Evolutionary conservation across 2,329 filamentous ascomycete species (phyloP).

Genomic region (Eutypella sp.): DNA sequence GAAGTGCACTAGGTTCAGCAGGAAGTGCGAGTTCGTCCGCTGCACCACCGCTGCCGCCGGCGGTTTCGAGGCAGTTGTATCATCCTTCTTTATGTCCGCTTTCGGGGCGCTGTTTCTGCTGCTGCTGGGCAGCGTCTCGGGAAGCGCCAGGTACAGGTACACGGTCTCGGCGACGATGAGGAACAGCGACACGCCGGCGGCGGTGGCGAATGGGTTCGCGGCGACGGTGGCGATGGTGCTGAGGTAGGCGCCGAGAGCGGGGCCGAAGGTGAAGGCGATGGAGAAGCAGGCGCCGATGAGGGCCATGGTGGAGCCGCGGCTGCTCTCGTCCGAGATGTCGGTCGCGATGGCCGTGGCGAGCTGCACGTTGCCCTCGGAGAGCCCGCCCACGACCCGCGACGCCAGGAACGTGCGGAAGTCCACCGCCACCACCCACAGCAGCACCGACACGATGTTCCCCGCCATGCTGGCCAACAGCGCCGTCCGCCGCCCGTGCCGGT

Average conservation of each 20-base stretch:
- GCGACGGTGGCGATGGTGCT: conserved; percentile 72
- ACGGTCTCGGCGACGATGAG: conserved; percentile 82
- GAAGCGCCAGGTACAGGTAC: conserved; percentile 79
- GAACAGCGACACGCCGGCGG: conserved; percentile 79
- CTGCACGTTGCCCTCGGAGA: conserved; percentile 97
- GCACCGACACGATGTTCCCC: conserved; percentile 88
- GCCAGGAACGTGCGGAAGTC: conserved; percentile 95
- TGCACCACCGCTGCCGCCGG: conserved; percentile 25
- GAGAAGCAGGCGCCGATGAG: conserved; percentile 95
- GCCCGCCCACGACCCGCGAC: conserved; percentile 84
- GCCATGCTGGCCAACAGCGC: conserved; percentile 88
- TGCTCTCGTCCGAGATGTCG: conserved; percentile 83
- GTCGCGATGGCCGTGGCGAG: conserved; percentile 93
- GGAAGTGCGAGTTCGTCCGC: conserved; percentile 74
- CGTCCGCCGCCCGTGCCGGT: conserved; percentile 79
- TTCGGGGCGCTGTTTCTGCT: conserved; percentile 39
- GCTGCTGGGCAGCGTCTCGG: conserved; percentile 74
- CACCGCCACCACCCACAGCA: conserved; percentile 87
- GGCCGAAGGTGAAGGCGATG: conserved; percentile 94
- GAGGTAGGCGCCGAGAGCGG: conserved; percentile 82
- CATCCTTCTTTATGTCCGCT: conserved; percentile 16
- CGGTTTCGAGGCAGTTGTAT: conserved; percentile 20
- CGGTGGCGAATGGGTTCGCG: conserved; percentile 89
- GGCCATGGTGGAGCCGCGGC: conserved; percentile 88
- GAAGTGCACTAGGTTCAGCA: conserved; percentile 84